Conservation (phyloP, 1,284 basidiomycete species). For the Trichosporon inkin region DNA sequence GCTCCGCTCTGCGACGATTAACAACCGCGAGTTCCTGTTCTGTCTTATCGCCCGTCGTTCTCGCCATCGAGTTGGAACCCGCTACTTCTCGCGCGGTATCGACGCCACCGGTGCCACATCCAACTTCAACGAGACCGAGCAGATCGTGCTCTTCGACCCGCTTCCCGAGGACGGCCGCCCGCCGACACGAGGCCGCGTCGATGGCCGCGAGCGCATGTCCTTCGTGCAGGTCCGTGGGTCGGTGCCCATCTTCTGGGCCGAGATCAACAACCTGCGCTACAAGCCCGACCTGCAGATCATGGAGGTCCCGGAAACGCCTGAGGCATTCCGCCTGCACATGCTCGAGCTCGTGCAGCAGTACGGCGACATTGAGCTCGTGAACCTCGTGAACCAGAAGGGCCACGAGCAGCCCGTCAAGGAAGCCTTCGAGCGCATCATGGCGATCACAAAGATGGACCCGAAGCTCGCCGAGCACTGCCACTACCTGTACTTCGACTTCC, state of each 20-base stretch:
- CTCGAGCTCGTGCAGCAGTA: slow-evolving; percentile 70
- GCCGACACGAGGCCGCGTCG: slow-evolving; percentile 45
- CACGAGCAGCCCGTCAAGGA: slow-evolving; percentile 95
- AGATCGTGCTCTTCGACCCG: slow-evolving; percentile 74
- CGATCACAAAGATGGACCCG: slow-evolving; percentile 37
- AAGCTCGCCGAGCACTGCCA: slow-evolving; percentile 55
- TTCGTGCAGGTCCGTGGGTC: slow-evolving; percentile 93
- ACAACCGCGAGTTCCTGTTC: slow-evolving; percentile 74
- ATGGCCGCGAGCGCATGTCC: slow-evolving; percentile 59
- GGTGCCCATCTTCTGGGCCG: slow-evolving; percentile 93
- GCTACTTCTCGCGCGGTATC: slow-evolving; percentile 93
- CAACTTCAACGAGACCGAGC: slow-evolving; percentile 93
- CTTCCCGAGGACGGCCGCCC: slow-evolving; percentile 46
- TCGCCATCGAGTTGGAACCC: slow-evolving; percentile 88
- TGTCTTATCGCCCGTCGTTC: slow-evolving; percentile 89
- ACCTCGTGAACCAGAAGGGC: slow-evolving; percentile 92
- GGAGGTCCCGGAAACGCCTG: slow-evolving; percentile 79
- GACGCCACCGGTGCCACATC: slow-evolving; percentile 64
- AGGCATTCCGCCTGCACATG: slow-evolving; percentile 71
- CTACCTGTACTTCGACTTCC: slow-evolving; percentile 98
- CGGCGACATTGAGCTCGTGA: slow-evolving; percentile 77
- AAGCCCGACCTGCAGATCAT: slow-evolving; percentile 96
- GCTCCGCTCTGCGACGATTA: slow-evolving; percentile 70
- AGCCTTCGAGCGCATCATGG: slow-evolving; percentile 76
- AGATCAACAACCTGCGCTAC: slow-evolving; percentile 92